Conservation (phyloP, 1,139 yeast species). For the Sugiyamaella castrensis region DNA sequence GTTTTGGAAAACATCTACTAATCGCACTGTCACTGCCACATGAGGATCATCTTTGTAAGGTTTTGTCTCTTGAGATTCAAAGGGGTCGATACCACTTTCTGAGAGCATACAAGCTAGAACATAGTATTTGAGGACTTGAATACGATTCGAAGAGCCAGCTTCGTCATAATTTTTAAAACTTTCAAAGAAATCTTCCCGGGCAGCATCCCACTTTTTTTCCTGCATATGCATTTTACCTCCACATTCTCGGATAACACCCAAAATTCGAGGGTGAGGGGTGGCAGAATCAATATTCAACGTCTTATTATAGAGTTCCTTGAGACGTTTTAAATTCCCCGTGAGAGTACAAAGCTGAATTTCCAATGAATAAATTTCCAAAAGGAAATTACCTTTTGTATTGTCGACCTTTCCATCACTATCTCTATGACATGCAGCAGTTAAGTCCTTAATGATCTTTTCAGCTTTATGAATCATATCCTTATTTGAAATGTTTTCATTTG, state of each 20-base stretch:
- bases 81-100: slow-evolving; percentile 63
- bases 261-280: slow-evolving; percentile 69
- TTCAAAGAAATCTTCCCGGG: slow-evolving; percentile 66
- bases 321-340: slow-evolving; percentile 40
- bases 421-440: slow-evolving; percentile 41
- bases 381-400: slow-evolving; percentile 33
- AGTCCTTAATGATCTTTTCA: slow-evolving; percentile 39
- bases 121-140: slow-evolving; percentile 56
- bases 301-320: slow-evolving; percentile 49
- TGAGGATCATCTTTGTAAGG: slow-evolving; percentile 43
- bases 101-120: slow-evolving; percentile 63
- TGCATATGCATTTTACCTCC: slow-evolving; percentile 69
- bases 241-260: slow-evolving; percentile 71
- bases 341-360: slow-evolving; percentile 55
- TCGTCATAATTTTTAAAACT: slow-evolving; percentile 77
- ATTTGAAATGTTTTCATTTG: slow-evolving; percentile 28
- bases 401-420: slow-evolving; percentile 13
- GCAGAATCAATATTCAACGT: slow-evolving; percentile 54
- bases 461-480: slow-evolving; percentile 39
- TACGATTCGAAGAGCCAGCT: slow-evolving; percentile 61
- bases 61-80: slow-evolving; percentile 50
- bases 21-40: slow-evolving; percentile 37
- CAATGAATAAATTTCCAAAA: slow-evolving; percentile 62
- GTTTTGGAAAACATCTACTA: slow-evolving; percentile 41
- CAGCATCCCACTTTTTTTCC: slow-evolving; percentile 54